These are phyloP conservation scores for Phlyctochytrium bullatum DNA, from an alignment of 192 early-diverging fungal genomes.

Conservation along the genomic window DNA sequence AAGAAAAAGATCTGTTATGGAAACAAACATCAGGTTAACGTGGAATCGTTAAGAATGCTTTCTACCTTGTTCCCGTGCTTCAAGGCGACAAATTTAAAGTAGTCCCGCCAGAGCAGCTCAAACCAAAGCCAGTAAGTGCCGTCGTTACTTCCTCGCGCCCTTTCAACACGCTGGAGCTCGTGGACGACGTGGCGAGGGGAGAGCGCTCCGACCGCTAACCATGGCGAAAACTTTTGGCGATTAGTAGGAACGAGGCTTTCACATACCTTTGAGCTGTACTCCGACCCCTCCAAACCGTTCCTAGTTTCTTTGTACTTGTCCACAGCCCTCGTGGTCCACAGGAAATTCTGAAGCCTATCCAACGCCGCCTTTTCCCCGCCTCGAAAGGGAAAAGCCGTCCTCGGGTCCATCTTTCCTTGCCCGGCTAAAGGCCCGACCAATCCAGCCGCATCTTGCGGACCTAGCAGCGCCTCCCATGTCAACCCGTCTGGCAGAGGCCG, in stretches of 20 bases:
- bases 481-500: background rate
- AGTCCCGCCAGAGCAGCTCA: constrained; percentile 45
- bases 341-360: constrained; percentile 27
- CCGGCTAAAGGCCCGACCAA: too few species aligned
- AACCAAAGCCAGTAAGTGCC: constrained; percentile 37
- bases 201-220: constrained; percentile 10
- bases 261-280: constrained; percentile 40
- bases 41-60: too few species aligned
- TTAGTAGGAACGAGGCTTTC: background rate
- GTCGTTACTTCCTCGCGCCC: constrained; percentile 7
- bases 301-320: constrained; percentile 36
- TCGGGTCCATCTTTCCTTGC: too few species aligned
- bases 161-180: constrained; percentile 7
- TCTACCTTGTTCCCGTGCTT: constrained; percentile 25
- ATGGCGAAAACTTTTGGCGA: constrained; percentile 11
- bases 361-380: constrained; percentile 32
- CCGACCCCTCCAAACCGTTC: constrained; percentile 38
- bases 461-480: too few species aligned
- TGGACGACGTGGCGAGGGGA: background rate
- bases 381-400: constrained; percentile 30
- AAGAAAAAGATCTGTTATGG: background rate
- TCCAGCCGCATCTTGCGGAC: too few species aligned
- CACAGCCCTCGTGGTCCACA: constrained; percentile 19
- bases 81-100: constrained; percentile 28
- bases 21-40: too few species aligned